Percentiles rank a stretch among this genome's conserved stretches.
Conservation (phyloP, 2,329 filamentous ascomycete genomes). For the Trichoderma sp. region DNA sequence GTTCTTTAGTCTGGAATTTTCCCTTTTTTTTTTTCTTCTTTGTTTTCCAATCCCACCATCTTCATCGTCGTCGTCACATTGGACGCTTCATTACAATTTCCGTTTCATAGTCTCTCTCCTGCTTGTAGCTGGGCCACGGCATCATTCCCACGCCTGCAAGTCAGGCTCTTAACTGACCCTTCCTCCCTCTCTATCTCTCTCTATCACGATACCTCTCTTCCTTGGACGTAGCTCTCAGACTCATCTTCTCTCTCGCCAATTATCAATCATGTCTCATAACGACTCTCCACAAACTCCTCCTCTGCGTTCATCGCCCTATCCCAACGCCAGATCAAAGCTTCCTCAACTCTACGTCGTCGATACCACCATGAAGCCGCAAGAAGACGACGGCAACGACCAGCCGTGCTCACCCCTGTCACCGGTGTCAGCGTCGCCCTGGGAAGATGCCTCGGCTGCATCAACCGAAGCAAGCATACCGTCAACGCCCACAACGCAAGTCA, state of each 20-base stretch:
- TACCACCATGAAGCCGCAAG: slow-evolving; percentile 1
- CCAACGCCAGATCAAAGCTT: background rate
- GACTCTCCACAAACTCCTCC: slow-evolving; percentile 6
- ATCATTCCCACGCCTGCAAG: background rate
- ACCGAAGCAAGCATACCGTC: slow-evolving; percentile 4
- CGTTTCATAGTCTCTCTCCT: background rate
- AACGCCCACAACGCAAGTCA: slow-evolving; percentile 7
- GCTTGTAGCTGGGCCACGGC: background rate
- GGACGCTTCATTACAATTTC: background rate
- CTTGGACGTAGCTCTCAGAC: background rate
- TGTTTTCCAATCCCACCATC: background rate
- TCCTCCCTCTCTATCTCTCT: background rate
- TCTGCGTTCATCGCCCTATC: background rate
- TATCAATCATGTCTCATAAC: slow-evolving; percentile 4
- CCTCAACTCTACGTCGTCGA: slow-evolving; percentile 5
- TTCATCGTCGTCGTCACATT: background rate
- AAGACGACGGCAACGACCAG: background rate
- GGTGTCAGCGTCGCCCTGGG: background rate
- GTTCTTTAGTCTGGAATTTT: background rate
- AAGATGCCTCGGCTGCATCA: slow-evolving; percentile 10
- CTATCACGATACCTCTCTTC: background rate
- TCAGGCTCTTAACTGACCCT: background rate
- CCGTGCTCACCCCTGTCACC: slow-evolving; percentile 9
- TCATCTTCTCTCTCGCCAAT: background rate
- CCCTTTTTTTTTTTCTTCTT: background rate